Conservation (phyloP, 2,329 filamentous ascomycete genomes). For the Pseudocercospora ulei region DNA sequence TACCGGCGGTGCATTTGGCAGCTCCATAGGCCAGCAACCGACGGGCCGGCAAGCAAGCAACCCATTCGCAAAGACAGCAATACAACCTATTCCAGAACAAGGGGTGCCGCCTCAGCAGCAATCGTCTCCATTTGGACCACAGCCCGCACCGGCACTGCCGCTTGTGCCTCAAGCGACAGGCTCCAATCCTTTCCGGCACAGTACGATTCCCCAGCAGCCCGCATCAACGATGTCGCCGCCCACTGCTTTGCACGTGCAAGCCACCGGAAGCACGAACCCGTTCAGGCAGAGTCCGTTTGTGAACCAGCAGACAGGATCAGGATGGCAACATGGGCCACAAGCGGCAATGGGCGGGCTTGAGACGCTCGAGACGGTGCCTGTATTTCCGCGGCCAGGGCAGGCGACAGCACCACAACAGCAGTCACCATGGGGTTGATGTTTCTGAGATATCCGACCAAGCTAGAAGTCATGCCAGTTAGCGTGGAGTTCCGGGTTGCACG, state of each 20-base stretch:
- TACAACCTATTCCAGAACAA: constrained; percentile 26
- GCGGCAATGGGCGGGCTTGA: constrained; percentile 73
- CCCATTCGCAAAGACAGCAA: constrained; percentile 53
- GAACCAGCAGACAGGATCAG: constrained; percentile 75
- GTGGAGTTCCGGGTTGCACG: constrained; percentile 9
- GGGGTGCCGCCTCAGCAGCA: constrained; percentile 18
- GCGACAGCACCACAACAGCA: constrained; percentile 19
- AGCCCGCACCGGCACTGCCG: constrained; percentile 33
- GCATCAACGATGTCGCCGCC: constrained; percentile 35
- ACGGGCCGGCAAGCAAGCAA: constrained; percentile 33
- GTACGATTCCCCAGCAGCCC: constrained; percentile 38
- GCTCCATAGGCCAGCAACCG: constrained; percentile 17
- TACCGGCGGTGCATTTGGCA: constrained; percentile 12
- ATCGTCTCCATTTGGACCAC: constrained; percentile 19
- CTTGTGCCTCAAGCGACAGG: constrained; percentile 54
- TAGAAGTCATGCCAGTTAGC: constrained; percentile 11
- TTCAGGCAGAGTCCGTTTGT: constrained; percentile 87
- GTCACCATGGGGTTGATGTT: constrained; percentile 27
- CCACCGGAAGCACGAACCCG: constrained; percentile 84
- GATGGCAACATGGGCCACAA: constrained; percentile 69
- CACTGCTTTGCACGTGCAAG: constrained; percentile 54
- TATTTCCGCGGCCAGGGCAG: constrained; percentile 72
- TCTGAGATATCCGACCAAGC: neutral
- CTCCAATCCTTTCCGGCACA: constrained; percentile 59
- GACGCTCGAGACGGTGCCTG: constrained; percentile 63